A percentile compares a stretch with the other conserved stretches of the same genome.
phyloP scores from a whole-genome alignment of 2,329 filamentous ascomycete genomes.

The Xylaria digitata region DNA sequence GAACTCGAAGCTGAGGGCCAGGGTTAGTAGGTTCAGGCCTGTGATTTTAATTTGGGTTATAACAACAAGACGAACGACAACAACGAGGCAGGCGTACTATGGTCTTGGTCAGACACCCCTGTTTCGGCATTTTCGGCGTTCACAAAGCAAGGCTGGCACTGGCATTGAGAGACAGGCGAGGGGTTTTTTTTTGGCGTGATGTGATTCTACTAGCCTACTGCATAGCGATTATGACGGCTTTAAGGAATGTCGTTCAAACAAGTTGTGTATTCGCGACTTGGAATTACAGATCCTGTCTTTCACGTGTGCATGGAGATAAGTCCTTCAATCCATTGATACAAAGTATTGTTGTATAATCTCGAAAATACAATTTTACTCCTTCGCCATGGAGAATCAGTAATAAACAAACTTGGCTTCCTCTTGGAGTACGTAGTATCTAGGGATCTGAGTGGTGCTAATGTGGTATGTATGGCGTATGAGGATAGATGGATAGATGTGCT shows the following conservation, averaged over 20 bases:
- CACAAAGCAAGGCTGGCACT: conserved; percentile 25
- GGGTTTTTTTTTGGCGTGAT: conserved; percentile 22
- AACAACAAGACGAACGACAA: not conserved
- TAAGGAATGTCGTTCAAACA: conserved; percentile 21
- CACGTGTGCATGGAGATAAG: not conserved
- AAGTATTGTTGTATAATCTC: conserved; percentile 18
- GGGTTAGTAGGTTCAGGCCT: conserved; percentile 29
- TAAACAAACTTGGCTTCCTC: not conserved
- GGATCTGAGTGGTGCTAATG: too few relatives aligned
- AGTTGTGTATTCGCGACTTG: conserved; percentile 13
- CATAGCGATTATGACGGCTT: conserved; percentile 38
- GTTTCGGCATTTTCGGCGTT: conserved; percentile 39
- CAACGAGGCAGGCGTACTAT: conserved; percentile 14
- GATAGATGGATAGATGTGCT: too few relatives aligned
- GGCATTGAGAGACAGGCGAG: conserved; percentile 13
- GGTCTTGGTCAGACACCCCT: conserved; percentile 12
- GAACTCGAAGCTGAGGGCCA: conserved; percentile 46
- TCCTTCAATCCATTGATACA: not conserved
- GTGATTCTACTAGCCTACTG: conserved; percentile 24
- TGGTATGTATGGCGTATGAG: too few relatives aligned
- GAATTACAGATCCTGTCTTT: not conserved
- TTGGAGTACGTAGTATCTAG: too few relatives aligned
- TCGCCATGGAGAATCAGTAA: not conserved
- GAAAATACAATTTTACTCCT: not conserved
- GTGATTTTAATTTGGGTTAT: not conserved